Percentiles rank a stretch among this genome's conserved stretches.
Evolutionary conservation across 2,329 filamentous ascomycete genomes (phyloP).

Genomic region (Madurella fahalii): DNA sequence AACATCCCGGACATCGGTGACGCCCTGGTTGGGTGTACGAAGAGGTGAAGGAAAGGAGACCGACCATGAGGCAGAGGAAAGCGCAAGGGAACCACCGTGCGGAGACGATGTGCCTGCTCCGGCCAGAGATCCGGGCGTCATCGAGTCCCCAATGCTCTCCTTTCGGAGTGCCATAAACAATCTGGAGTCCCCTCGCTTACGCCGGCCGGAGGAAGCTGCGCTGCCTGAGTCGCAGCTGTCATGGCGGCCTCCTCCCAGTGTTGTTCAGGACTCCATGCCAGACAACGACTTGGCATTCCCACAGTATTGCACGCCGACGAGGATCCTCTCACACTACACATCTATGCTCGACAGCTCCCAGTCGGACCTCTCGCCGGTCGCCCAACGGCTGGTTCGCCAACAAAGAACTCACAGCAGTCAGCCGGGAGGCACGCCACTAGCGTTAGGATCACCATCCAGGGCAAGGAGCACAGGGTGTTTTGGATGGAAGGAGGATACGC

Average conservation of each 20-base stretch:
- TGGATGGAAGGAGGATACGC: background rate
- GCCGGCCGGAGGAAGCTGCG: background rate
- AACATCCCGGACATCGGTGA: conserved; percentile 13
- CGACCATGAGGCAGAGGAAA: background rate
- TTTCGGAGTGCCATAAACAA: conserved; percentile 32
- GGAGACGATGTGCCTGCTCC: background rate
- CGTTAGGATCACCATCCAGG: background rate
- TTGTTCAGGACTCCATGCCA: conserved; percentile 53
- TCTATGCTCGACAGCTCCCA: conserved; percentile 32
- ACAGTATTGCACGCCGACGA: conserved; percentile 45
- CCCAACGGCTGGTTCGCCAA: background rate
- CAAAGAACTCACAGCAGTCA: background rate
- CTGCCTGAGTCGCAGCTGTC: conserved; percentile 30
- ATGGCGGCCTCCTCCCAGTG: conserved; percentile 45
- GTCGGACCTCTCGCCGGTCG: conserved; percentile 20
- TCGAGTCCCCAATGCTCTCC: conserved; percentile 28
- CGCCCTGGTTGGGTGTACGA: background rate
- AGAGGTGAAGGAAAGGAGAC: background rate
- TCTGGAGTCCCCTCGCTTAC: conserved; percentile 23
- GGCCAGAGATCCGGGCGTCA: background rate
- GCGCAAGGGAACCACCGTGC: background rate
- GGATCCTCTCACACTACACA: conserved; percentile 47
- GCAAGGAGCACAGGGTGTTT: background rate
- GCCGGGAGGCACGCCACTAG: background rate
- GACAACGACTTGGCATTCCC: conserved; percentile 31